phyloP scores from a whole-genome alignment of 495 filamentous ascomycete genomes.

The Talaromyces liani region DNA sequence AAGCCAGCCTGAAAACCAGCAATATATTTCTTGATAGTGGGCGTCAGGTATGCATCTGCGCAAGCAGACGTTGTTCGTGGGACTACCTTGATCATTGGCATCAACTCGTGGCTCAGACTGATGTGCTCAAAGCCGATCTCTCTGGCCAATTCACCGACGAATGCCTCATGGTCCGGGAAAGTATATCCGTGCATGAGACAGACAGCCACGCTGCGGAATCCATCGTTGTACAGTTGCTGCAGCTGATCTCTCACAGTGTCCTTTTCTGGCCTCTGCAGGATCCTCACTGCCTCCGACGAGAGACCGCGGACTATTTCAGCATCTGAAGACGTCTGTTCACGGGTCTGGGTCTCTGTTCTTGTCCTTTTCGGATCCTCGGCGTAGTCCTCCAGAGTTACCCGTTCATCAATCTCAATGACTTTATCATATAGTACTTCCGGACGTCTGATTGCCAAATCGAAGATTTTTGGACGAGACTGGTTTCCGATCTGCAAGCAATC shows the following conservation, averaged over 20 bases:
- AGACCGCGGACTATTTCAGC: slow-evolving; percentile 17
- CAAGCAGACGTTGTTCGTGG: slow-evolving; percentile 78
- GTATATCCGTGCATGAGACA: slow-evolving; percentile 32
- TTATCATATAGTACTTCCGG: slow-evolving; percentile 61
- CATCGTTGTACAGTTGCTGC: slow-evolving; percentile 23
- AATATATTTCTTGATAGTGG: slow-evolving; percentile 81
- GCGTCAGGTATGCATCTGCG: slow-evolving; percentile 82
- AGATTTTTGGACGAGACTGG: slow-evolving; percentile 63
- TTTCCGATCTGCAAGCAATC: slow-evolving; percentile 76
- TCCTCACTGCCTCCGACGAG: slow-evolving; percentile 35
- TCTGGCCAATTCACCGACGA: slow-evolving; percentile 29
- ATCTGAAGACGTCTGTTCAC: slow-evolving; percentile 7
- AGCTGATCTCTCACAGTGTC: slow-evolving; percentile 23
- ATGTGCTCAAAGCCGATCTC: slow-evolving; percentile 36
- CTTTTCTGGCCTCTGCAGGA: slow-evolving; percentile 23
- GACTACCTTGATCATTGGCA: slow-evolving; percentile 66
- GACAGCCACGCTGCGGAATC: slow-evolving; percentile 28
- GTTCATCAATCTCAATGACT: slow-evolving; percentile 63
- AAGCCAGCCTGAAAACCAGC: slow-evolving; percentile 65
- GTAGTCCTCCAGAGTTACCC: slow-evolving; percentile 65
- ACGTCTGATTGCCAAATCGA: slow-evolving; percentile 62
- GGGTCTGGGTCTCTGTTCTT: slow-evolving; percentile 8
- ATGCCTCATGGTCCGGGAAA: slow-evolving; percentile 35
- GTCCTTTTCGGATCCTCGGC: slow-evolving; percentile 22
- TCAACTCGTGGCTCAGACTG: slow-evolving; percentile 41